A percentile compares a stretch with the other conserved stretches of the same genome.
phyloP scores from a whole-genome alignment of 306 rosid species.

The Sicyos edulis region DNA sequence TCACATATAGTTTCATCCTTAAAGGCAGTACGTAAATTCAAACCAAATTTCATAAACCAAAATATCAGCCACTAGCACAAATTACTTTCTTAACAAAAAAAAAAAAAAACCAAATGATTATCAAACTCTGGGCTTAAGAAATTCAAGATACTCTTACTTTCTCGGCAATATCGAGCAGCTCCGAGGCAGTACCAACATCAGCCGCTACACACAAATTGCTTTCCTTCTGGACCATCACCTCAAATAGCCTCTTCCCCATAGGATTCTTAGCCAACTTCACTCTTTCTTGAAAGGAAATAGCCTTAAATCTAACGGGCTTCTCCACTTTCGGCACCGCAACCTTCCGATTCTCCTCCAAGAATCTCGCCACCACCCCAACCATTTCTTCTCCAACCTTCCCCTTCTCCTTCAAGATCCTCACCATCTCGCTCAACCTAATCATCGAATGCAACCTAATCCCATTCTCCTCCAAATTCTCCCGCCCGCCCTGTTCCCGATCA shows the following conservation, averaged over 20 bases:
- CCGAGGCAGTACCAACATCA: conserved; percentile 76
- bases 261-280: conserved; percentile 67
- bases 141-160: conserved; percentile 34
- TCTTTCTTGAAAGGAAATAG: conserved; percentile 56
- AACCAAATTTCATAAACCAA: too few species aligned
- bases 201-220: conserved; percentile 85
- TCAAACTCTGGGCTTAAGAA: neutral
- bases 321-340: conserved; percentile 47
- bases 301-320: conserved; percentile 41
- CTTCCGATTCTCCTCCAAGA: conserved; percentile 70
- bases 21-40: too few species aligned
- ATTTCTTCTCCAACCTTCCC: conserved; percentile 66
- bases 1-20: too few species aligned
- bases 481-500: conserved; percentile 83
- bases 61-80: too few species aligned
- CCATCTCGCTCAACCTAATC: conserved; percentile 66
- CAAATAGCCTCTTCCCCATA: conserved; percentile 69
- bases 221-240: conserved; percentile 72
- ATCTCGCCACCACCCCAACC: conserved; percentile 44
- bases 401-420: conserved; percentile 59
- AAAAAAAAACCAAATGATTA: too few species aligned
- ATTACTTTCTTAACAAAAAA: too few species aligned
- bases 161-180: conserved; percentile 76
- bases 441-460: conserved; percentile 62
- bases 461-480: conserved; percentile 71